Evolutionary conservation across 495 filamentous ascomycete species (phyloP).

Genomic region (Cairneyella variabilis): DNA sequence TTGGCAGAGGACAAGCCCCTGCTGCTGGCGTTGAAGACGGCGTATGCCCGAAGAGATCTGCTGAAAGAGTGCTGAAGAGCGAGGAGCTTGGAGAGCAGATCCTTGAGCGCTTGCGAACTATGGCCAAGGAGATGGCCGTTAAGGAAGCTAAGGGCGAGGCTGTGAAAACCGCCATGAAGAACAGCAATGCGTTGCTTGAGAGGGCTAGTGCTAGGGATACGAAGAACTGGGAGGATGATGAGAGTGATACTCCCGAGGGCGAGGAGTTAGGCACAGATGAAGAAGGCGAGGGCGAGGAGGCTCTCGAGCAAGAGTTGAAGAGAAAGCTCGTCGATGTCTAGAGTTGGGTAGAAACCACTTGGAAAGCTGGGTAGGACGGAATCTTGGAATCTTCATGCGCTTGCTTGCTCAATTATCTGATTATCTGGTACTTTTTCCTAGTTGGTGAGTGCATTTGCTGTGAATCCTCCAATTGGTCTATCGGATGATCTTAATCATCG

Average conservation of each 20-base stretch:
- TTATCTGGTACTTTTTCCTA: too few species aligned
- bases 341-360: not conserved
- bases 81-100: conserved; percentile 20
- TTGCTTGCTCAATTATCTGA: too few species aligned
- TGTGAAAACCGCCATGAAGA: not conserved
- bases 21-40: not conserved
- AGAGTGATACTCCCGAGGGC: conserved; percentile 7
- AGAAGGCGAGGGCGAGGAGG: conserved; percentile 2
- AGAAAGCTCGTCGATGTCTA: conserved; percentile 23
- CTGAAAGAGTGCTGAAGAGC: conserved; percentile 11
- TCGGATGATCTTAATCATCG: too few species aligned
- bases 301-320: not conserved
- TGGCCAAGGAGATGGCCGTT: conserved; percentile 11
- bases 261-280: not conserved
- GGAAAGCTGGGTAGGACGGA: not conserved
- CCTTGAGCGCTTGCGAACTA: conserved; percentile 5
- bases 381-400: too few species aligned
- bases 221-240: conserved; percentile 25
- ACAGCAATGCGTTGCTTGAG: conserved; percentile 15
- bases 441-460: too few species aligned
- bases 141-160: not conserved
- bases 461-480: too few species aligned
- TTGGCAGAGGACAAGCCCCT: conserved; percentile 1
- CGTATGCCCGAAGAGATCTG: not conserved
- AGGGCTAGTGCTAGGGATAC: conserved; percentile 13